These are phyloP conservation scores for Phytophthora hibernalis DNA, from an alignment of 352 stramenopile species.

Conservation along the genomic window DNA sequence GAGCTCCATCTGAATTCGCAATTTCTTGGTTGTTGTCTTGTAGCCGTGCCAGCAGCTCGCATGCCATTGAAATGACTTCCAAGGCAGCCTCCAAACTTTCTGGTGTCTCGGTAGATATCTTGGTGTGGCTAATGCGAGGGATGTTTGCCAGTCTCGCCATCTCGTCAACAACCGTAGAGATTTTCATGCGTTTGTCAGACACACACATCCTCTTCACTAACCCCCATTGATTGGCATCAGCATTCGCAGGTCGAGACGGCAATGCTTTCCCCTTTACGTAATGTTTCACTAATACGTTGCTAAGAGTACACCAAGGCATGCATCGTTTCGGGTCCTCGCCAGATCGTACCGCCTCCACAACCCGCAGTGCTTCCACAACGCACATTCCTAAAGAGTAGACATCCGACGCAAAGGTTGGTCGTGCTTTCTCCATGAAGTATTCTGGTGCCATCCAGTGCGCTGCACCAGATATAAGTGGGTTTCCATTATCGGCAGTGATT, in stretches of 20 bases:
- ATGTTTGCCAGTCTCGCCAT: not conserved
- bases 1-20: not conserved
- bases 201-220: constrained; percentile 6
- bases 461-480: not conserved
- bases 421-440: not conserved
- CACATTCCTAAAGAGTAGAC: not conserved
- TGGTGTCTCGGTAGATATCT: not conserved
- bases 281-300: not conserved
- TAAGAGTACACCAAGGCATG: not conserved
- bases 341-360: not conserved
- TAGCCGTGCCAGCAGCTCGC: not conserved
- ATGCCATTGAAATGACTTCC: not conserved
- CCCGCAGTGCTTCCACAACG: constrained; percentile 1
- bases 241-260: not conserved
- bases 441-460: not conserved
- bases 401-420: not conserved
- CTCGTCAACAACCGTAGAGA: constrained; percentile 3
- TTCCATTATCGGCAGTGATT: not conserved
- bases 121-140: not conserved
- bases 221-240: not conserved
- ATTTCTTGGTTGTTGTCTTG: not conserved
- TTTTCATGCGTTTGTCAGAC: not conserved
- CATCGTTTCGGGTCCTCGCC: not conserved
- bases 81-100: not conserved
- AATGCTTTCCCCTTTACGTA: not conserved